A percentile compares a stretch with the other conserved stretches of the same genome.
These are phyloP conservation scores for Thymus quinquecostatus DNA, from an alignment of 257 asterid genomes.

Conservation along the genomic window DNA sequence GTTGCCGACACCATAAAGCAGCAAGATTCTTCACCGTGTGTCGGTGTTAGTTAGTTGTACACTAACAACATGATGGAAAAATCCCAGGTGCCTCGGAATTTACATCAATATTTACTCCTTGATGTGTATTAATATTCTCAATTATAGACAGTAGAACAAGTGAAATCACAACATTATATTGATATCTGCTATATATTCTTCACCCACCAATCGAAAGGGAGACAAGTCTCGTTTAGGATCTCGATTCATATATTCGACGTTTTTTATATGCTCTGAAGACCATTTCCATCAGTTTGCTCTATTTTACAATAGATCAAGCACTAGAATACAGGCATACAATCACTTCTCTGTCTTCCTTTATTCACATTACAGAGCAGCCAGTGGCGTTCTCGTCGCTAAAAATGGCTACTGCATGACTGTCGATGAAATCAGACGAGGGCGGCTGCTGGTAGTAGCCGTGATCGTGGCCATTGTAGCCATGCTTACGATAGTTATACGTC, in stretches of 20 bases:
- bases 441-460: constrained; percentile 62
- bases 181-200: not conserved
- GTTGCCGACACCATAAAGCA: constrained; percentile 80
- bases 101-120: not conserved
- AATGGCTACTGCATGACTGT: constrained; percentile 44
- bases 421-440: constrained; percentile 43
- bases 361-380: constrained; percentile 73
- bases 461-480: constrained; percentile 63
- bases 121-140: not conserved
- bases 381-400: constrained; percentile 76
- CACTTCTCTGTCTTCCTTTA: not conserved
- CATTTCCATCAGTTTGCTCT: no score
- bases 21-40: constrained; percentile 43
- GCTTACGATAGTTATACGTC: constrained; percentile 56
- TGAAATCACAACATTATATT: not conserved
- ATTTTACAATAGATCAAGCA: no score
- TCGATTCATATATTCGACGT: not conserved
- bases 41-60: constrained; percentile 39
- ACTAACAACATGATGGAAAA: not conserved
- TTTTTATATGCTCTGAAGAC: no score
- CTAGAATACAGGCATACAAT: no score
- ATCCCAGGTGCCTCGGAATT: not conserved
- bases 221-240: not conserved
- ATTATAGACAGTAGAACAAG: not conserved
- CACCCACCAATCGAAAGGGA: not conserved